Evolutionary conservation across 1,139 yeast genomes (phyloP).

Genomic region (Pichia sp.): DNA sequence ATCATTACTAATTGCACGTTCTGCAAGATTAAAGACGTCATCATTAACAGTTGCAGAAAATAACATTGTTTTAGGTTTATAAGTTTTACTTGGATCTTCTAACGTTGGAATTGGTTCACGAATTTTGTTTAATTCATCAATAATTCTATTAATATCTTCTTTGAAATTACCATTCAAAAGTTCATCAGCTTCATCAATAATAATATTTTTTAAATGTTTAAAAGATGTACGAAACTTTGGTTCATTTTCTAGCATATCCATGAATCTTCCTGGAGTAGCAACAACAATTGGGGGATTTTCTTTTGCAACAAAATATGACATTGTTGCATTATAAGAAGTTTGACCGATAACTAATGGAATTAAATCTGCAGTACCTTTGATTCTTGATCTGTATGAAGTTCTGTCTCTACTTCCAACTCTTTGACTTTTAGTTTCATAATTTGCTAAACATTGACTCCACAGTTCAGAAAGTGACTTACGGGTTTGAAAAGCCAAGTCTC

Average conservation of each 20-base stretch:
- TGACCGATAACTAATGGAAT: constrained; percentile 20
- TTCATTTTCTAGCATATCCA: constrained; percentile 49
- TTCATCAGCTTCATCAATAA: constrained; percentile 88
- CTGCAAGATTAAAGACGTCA: constrained; percentile 60
- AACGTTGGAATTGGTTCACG: constrained; percentile 30
- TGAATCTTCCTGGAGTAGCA: constrained; percentile 87
- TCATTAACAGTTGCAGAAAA: constrained; percentile 86
- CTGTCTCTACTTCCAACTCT: neutral
- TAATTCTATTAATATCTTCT: constrained; percentile 52
- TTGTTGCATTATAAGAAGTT: constrained; percentile 17
- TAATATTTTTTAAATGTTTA: constrained; percentile 51
- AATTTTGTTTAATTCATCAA: constrained; percentile 39
- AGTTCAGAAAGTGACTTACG: constrained; percentile 43
- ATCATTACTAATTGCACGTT: constrained; percentile 53
- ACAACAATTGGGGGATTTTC: constrained; percentile 47
- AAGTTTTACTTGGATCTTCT: neutral
- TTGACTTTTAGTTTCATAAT: neutral
- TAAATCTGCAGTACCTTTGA: neutral
- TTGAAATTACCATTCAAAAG: constrained; percentile 72
- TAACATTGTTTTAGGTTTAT: constrained; percentile 50
- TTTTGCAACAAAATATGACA: constrained; percentile 17
- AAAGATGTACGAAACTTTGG: constrained; percentile 43
- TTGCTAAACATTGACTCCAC: constrained; percentile 5
- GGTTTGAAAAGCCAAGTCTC: constrained; percentile 87
- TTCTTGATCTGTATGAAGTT: constrained; percentile 2